Evolutionary conservation across 1,284 basidiomycete genomes (phyloP), one percentile per base, ranked within the genome.

Genomic region (Irpex rosettiformis): DNA sequence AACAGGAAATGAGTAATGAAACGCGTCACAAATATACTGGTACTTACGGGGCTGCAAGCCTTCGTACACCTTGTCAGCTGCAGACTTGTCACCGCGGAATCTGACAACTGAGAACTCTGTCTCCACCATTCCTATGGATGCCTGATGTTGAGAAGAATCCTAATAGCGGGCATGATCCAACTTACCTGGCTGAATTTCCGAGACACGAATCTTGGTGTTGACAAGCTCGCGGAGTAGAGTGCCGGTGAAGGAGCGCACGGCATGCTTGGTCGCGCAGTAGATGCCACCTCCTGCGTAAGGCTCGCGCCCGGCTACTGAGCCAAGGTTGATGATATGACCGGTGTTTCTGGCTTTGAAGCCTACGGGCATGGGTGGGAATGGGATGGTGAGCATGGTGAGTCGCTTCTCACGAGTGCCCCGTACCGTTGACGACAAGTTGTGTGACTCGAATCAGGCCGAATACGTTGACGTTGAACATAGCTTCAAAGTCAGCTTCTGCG

Each of bases 311-410:
- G 93, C 95, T 59, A 99, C 86, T 11, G 93, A 96, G 4, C 97
- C 96, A 59, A 99, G 79, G 75, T 97, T 96, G 77, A 99, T 97
- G 65, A 99, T 80, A 75, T 98, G 96, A 0, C 97, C 97, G 0
- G 86, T 75, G 65, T 91, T 85, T 67, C 86, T 89, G 62, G 82
- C 82, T 76, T 95, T 98, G 84, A 99, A 98, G 64, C 94, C 94
- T 89, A 67, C 37, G 29, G 57, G 40, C 21, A 11, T 10, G 21
- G 27, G 30, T 11, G 30, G 37, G 10, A 52, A 13, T 48, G 24
- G 7, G 59, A 57, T 56, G 45, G 27, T 25, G 37, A 16, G 49
- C 54, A 37, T 52, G 6, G 16, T 37, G 33, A 37, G 33, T 16
- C 16, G 33, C 33, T 47, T 47, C 18, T n/a, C 43, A 47, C 18